Percentiles rank a stretch among this genome's conserved stretches.
Conservation (phyloP, 2,329 filamentous ascomycete genomes). For the Lachnellula willkommii region DNA sequence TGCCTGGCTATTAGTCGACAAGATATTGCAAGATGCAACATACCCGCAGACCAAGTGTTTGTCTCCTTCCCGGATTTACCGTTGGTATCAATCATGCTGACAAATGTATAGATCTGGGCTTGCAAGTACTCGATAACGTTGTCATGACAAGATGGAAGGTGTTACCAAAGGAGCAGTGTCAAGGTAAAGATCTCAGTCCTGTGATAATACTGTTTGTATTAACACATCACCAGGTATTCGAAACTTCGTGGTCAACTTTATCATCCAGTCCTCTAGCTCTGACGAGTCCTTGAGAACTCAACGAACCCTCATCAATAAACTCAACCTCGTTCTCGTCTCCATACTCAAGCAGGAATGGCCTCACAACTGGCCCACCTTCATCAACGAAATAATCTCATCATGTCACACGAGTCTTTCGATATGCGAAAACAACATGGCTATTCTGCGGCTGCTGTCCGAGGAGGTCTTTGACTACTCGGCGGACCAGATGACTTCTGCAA, state of each 20-base stretch:
- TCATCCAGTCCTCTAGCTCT: conserved; percentile 85
- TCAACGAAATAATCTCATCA: conserved; percentile 97
- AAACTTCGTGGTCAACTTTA: conserved; percentile 98
- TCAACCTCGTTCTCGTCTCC: conserved; percentile 94
- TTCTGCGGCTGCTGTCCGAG: conserved; percentile 88
- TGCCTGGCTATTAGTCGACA: conserved; percentile 94
- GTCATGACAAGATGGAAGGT: conserved; percentile 99
- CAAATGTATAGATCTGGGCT: conserved; percentile 64
- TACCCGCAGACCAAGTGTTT: conserved; percentile 95
- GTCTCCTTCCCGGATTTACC: conserved; percentile 30
- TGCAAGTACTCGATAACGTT: conserved; percentile 96
- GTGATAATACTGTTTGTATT: conserved; percentile 10
- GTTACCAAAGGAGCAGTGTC: conserved; percentile 88
- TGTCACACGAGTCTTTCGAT: conserved; percentile 94
- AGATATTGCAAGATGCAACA: conserved; percentile 87
- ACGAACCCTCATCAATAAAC: conserved; percentile 91
- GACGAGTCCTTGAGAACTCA: conserved; percentile 82
- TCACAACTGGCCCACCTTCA: conserved; percentile 99
- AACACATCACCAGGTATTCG: conserved; percentile 67
- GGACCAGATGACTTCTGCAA: conserved; percentile 98
- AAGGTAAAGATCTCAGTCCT: conserved; percentile 52
- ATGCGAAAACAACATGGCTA: conserved; percentile 99
- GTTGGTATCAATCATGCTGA: conserved; percentile 12
- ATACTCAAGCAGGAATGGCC: conserved; percentile 99
- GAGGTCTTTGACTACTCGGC: conserved; percentile 99